A percentile compares a stretch with the other conserved stretches of the same genome.
Conservation (phyloP, 768 basidiomycete species). For the Scleroderma citrinum region DNA sequence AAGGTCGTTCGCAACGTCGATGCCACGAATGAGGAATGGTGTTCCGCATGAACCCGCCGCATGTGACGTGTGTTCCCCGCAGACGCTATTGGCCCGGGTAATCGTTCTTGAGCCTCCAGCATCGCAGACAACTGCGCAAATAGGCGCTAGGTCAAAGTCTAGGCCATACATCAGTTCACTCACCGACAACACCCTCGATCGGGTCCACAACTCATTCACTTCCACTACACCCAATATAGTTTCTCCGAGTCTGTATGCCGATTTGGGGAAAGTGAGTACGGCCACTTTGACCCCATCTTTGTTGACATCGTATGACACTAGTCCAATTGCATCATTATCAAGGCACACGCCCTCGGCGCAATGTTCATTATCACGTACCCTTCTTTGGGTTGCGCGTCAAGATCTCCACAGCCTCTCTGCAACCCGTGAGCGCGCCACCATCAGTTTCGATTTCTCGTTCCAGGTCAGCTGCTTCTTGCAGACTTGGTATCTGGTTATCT, state of each 20-base stretch:
- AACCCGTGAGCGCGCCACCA: constrained; percentile 43
- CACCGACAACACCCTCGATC: constrained; percentile 81
- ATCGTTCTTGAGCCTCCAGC: constrained; percentile 83
- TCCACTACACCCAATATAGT: constrained; percentile 86
- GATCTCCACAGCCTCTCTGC: constrained; percentile 85
- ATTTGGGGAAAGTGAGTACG: constrained; percentile 86
- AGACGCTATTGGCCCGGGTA: constrained; percentile 56
- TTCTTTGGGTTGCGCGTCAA: constrained; percentile 87
- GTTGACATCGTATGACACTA: constrained; percentile 92
- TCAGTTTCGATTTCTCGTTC: constrained; percentile 37
- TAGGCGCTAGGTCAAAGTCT: background rate
- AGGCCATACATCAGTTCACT: constrained; percentile 12
- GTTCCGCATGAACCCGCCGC: constrained; percentile 78
- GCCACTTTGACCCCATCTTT: constrained; percentile 91
- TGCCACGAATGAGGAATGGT: constrained; percentile 69
- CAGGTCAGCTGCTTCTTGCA: constrained; percentile 22
- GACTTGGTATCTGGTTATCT: constrained; percentile 22
- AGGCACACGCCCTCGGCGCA: background rate
- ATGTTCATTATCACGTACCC: constrained; percentile 39
- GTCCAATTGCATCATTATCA: background rate
- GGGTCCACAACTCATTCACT: constrained; percentile 66
- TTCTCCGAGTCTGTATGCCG: constrained; percentile 88
- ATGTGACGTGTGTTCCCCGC: constrained; percentile 45
- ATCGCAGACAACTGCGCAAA: constrained; percentile 84
- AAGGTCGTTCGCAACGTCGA: constrained; percentile 78